Conservation (phyloP, 1,284 basidiomycete species). For the Xerocomus nothofagi region DNA sequence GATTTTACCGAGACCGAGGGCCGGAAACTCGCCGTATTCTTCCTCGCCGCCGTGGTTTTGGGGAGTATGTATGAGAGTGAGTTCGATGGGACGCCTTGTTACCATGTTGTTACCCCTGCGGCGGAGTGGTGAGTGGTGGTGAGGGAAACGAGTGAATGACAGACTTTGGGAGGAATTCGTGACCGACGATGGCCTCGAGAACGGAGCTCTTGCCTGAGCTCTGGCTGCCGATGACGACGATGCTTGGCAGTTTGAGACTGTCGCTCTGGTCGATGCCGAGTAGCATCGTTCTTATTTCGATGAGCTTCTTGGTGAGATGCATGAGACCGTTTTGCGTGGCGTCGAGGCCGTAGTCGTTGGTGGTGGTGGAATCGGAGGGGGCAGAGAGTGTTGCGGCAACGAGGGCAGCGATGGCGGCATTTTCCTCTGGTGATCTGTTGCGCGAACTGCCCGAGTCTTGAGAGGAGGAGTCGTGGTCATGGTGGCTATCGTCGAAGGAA, state of each 20-base stretch:
- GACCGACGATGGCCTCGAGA: conserved; percentile 95
- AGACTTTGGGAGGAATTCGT: conserved; percentile 97
- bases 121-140: conserved; percentile 12
- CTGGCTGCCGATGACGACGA: conserved; percentile 98
- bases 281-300: conserved; percentile 93
- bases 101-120: conserved; percentile 98
- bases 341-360: conserved; percentile 41
- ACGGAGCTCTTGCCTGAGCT: conserved; percentile 98
- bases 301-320: conserved; percentile 92
- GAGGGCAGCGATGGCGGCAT: conserved; percentile 67
- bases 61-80: conserved; percentile 94
- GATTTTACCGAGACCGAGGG: conserved; percentile 84
- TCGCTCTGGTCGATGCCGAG: conserved; percentile 96
- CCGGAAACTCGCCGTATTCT: conserved; percentile 95
- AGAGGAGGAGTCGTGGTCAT: conserved; percentile 30
- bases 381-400: conserved; percentile 73
- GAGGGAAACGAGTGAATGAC: conserved; percentile 28
- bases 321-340: conserved; percentile 72
- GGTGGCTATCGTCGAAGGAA: conserved; percentile 38
- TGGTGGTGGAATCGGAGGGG: conserved; percentile 57
- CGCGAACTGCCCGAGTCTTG: conserved; percentile 27
- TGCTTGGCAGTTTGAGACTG: conserved; percentile 90
- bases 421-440: conserved; percentile 51
- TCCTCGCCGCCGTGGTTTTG: conserved; percentile 47
- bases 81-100: conserved; percentile 95